Percentiles rank a stretch among this genome's conserved stretches.
Evolutionary conservation across 192 early-diverging fungal genomes (phyloP).

Genomic region (Backusella parvicylindrica): DNA sequence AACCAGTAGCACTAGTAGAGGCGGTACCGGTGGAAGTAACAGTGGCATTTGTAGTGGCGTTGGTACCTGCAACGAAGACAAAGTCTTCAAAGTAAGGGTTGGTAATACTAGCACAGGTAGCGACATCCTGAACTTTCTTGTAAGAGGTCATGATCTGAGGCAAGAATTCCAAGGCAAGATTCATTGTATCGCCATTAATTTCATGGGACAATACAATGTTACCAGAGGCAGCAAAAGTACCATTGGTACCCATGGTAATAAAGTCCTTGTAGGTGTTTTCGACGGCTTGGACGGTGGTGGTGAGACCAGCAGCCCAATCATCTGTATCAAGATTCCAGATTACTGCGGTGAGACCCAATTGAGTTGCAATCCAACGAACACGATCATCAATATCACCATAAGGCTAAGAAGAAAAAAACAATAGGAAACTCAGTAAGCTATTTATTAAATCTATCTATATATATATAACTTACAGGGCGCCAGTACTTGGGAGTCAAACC

Average conservation of each 20-base stretch:
- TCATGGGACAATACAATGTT: conserved; percentile 39
- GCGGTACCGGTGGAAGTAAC: not conserved
- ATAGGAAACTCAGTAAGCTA: not conserved
- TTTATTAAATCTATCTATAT: not conserved
- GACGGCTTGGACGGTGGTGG: conserved; percentile 1
- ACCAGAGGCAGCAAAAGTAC: conserved; percentile 16
- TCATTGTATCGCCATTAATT: conserved; percentile 31
- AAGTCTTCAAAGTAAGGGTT: conserved; percentile 31
- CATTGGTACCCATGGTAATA: conserved; percentile 25
- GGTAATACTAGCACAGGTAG: conserved; percentile 29
- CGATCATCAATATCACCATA: conserved; percentile 57
- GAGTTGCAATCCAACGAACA: conserved; percentile 43
- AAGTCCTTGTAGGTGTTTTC: conserved; percentile 17
- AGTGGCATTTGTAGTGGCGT: not conserved
- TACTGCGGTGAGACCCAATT: conserved; percentile 32
- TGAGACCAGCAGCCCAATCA: conserved; percentile 20
- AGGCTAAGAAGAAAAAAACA: not conserved
- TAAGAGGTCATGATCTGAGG: conserved; percentile 27
- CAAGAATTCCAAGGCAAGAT: conserved; percentile 34
- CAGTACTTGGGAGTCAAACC: conserved; percentile 31
- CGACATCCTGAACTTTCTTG: conserved; percentile 26
- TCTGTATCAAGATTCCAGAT: conserved; percentile 33
- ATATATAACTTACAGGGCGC: conserved; percentile 15
- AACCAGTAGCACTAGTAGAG: not conserved
- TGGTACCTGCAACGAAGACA: not conserved